These are phyloP conservation scores for Diaporthe sp. DNA, from an alignment of 2,329 filamentous ascomycete species.

Conservation along the genomic window DNA sequence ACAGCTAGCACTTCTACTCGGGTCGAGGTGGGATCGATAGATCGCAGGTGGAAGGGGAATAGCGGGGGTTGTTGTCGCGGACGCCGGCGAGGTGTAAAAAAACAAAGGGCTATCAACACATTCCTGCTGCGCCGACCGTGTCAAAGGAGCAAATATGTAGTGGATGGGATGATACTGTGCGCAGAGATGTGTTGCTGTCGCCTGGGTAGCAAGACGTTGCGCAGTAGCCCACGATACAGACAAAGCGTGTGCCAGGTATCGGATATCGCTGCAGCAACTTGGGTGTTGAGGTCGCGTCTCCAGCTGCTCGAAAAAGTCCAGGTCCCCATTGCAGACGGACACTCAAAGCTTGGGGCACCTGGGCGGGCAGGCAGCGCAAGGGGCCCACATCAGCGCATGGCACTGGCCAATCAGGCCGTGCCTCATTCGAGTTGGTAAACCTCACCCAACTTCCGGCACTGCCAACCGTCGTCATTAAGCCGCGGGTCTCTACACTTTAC, in stretches of 20 bases:
- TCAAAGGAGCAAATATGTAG: background rate
- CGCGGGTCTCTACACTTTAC: constrained; percentile 25
- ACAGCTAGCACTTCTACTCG: background rate
- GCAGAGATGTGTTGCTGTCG: background rate
- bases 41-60: background rate
- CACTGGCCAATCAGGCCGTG: constrained; percentile 20
- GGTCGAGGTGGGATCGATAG: background rate
- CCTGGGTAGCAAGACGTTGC: background rate
- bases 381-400: background rate
- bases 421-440: constrained; percentile 32
- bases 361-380: constrained; percentile 13
- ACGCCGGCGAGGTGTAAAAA: constrained; percentile 22
- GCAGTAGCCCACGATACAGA: constrained; percentile 2
- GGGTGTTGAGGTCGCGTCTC: constrained; percentile 28
- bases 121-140: constrained; percentile 16
- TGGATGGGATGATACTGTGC: background rate
- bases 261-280: constrained; percentile 8
- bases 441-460: constrained; percentile 20
- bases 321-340: background rate
- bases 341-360: constrained; percentile 26
- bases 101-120: constrained; percentile 42
- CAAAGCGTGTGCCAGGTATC: constrained; percentile 1
- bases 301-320: constrained; percentile 34
- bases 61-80: background rate
- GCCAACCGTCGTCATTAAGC: constrained; percentile 17